Evolutionary conservation across 495 filamentous ascomycete genomes (phyloP), one percentile per base, ranked within the genome.

Genomic region (Friedmanniomyces simplex): DNA sequence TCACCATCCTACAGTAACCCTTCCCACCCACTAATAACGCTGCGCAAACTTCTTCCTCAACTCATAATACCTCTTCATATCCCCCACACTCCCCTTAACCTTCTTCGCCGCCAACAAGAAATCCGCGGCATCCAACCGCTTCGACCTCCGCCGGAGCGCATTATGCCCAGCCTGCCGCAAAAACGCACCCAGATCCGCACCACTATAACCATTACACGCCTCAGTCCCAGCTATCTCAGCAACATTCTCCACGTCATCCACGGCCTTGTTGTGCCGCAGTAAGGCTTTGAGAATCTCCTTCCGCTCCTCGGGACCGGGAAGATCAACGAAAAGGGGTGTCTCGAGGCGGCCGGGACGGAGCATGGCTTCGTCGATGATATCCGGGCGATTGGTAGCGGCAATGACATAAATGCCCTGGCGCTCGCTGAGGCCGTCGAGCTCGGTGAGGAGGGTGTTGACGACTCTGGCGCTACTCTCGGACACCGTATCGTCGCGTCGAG

Each of bases 351-450:
- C 93, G 0, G 93, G 91, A 1, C 93, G 83, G 13, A 96, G 80
- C 83, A 98, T 96, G 6, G 93, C 93, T 1, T 87, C 83, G 67
- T 98, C 93, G 65, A 98, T 96, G 67, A 95, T 94, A 65, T 98
- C 93, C 1, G 91, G 91, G 0, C 93, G 73, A 66, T 98, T 98
- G 3, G 94, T 96, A 0, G 93, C 93, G 14, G 88, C 93, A 58
- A 98, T 86, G 26, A 98, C 87, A 69, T 95, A 96, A 63, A 98
- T 91, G 2, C 94, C 91, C 42, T 79, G 76, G 16, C 94, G 83
- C 54, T 81, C 85, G 57, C 78, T 81, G 14, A 95, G 76, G 24
- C 93, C 93, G 66, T 98, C 93, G 0, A 98, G 78, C 70, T 98
- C 93, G 0, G 93, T 97, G n/a, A 98, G 81, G 0, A 98, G 76